Conservation (phyloP, 2,329 filamentous ascomycete species). For the Pseudogymnoascus sp. region DNA sequence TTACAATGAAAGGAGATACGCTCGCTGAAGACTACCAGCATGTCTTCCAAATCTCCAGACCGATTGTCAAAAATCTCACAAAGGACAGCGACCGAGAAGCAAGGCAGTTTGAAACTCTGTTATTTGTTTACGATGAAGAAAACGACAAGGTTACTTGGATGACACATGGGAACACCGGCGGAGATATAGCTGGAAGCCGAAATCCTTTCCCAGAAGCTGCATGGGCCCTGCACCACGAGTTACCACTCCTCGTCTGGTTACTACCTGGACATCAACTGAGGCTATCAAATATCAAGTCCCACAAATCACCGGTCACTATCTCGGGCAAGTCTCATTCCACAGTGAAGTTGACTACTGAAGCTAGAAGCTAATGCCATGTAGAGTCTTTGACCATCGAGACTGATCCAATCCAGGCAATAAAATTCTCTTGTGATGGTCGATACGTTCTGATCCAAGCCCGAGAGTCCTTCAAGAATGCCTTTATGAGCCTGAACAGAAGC, state of each 20-base stretch:
- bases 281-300: conserved; percentile 2
- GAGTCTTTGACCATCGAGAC: conserved; percentile 7
- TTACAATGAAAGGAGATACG: background rate
- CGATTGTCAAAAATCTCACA: background rate
- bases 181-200: background rate
- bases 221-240: conserved; percentile 1
- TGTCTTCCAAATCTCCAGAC: conserved; percentile 6
- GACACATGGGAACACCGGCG: conserved; percentile 3
- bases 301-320: conserved; percentile 6
- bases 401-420: conserved; percentile 2
- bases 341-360: background rate
- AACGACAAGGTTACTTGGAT: conserved; percentile 6
- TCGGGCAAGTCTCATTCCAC: background rate
- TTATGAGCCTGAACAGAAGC: background rate
- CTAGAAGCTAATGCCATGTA: background rate
- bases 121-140: background rate
- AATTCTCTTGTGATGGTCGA: conserved; percentile 6
- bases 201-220: background rate
- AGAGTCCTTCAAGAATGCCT: background rate
- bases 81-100: background rate
- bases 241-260: conserved; percentile 9
- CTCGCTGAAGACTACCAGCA: background rate
- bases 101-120: conserved; percentile 1
- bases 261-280: conserved; percentile 8
- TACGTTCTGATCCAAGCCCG: conserved; percentile 7